A percentile compares a stretch with the other conserved stretches of the same genome.
Conservation (phyloP, 495 filamentous ascomycete species). For the Daldinia decipiens region DNA sequence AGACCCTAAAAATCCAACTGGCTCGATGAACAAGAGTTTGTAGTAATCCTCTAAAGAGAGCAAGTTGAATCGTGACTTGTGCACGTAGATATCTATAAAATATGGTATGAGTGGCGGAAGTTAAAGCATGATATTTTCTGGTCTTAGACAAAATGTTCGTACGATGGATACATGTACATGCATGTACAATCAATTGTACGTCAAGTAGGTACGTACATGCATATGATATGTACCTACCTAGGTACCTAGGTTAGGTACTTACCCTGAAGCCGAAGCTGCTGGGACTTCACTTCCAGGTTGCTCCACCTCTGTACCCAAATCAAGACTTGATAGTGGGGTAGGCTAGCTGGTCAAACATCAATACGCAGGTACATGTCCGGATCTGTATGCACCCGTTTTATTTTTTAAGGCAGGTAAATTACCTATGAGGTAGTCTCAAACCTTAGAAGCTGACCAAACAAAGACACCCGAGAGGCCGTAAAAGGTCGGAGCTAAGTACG, state of each 20-base stretch:
- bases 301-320: slow-evolving; percentile 19
- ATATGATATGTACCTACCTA: background rate
- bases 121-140: slow-evolving; percentile 23
- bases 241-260: no score
- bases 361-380: slow-evolving; percentile 18
- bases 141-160: slow-evolving; percentile 30
- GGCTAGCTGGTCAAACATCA: slow-evolving; percentile 7
- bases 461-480: background rate
- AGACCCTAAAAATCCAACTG: slow-evolving; percentile 4
- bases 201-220: slow-evolving; percentile 14
- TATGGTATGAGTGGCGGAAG: slow-evolving; percentile 17
- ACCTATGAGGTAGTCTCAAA: background rate
- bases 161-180: slow-evolving; percentile 33
- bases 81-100: slow-evolving; percentile 7
- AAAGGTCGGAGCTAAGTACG: background rate
- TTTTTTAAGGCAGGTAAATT: background rate
- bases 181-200: background rate
- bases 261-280: slow-evolving; percentile 7
- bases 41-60: background rate
- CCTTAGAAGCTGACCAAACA: slow-evolving; percentile 5
- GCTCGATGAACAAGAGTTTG: slow-evolving; percentile 24
- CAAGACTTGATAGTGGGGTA: slow-evolving; percentile 23
- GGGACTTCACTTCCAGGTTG: slow-evolving; percentile 4
- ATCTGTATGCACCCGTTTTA: slow-evolving; percentile 9
- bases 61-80: background rate